Base-by-base conservation (phyloP, 108 stramenopile species). In the Tribonema minus region DNA sequence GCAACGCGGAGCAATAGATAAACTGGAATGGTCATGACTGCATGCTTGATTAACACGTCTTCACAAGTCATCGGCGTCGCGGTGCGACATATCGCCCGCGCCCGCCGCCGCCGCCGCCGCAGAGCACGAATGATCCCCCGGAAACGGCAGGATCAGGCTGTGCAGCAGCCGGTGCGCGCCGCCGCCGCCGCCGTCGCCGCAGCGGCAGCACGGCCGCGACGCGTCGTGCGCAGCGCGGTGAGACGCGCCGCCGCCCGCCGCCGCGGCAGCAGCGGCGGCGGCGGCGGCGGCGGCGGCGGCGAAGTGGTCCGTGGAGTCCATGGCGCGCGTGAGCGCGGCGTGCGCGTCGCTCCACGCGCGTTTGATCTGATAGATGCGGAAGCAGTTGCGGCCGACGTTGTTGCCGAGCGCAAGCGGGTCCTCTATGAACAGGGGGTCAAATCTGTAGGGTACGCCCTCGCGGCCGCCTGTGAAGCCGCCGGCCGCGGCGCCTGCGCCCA, bases 401-500 rank as follows among this genome's bases (percentile, higher is more conserved):
- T 96, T 96, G 37, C 90, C 87, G 30, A 88, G 70, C 46, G 88
- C 86, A 38, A 96, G 76, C 4, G 94, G 95, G 74, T 96, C 95
- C 81, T 96, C 95, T 38, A 94, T 91, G 86, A 91, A 93, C 35
- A 96, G 85, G 5, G 94, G 95, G 85, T 96, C 95, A 74, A 94
- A 87, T 58, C 68, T 61, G 26, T 40, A 61, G n/a, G 82, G 68
- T 37, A 75, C 54, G 26, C 5, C 27, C 30, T 27, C 15, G 36
- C 15, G 23, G 7, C 61, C 7, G 61, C 5, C 7, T 62, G 61
- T 15, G 20, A 20, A 54, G 20, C 46, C 20, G 9, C 46, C 46
- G 20, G 15, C 46, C 20, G 20, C 46, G 20, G 46, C 46, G 15
- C 46, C 46, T 54, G 39, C 61, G 27, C 23, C 9, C 29, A 62